phyloP scores from a whole-genome alignment of 2,329 filamentous ascomycete species.

The Colletotrichum australisinense region DNA sequence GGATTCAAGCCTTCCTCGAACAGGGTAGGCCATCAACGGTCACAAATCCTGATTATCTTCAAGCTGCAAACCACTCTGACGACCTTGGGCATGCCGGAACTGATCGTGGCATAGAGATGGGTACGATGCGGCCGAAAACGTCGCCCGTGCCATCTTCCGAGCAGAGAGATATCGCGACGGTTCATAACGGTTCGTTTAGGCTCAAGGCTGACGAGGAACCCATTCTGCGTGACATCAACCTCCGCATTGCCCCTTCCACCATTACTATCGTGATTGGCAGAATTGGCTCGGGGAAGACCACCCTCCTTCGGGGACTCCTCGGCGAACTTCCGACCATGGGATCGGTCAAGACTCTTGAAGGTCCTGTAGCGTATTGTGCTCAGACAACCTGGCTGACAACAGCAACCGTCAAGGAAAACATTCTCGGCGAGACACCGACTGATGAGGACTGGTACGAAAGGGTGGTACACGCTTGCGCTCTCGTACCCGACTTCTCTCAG shows the following conservation, averaged over 20 bases:
- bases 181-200: slow-evolving; percentile 7
- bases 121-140: background rate
- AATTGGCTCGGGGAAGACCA: slow-evolving; percentile 38
- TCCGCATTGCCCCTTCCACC: slow-evolving; percentile 6
- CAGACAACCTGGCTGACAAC: slow-evolving; percentile 41
- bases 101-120: background rate
- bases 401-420: slow-evolving; percentile 41
- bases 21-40: background rate
- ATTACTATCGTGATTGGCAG: slow-evolving; percentile 37
- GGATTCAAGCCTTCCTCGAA: slow-evolving; percentile 37
- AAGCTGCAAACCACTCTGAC: background rate
- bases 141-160: too few species aligned
- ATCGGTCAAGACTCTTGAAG: background rate
- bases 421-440: slow-evolving; percentile 36
- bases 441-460: slow-evolving; percentile 39
- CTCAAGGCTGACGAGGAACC: slow-evolving; percentile 8
- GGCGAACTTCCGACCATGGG: slow-evolving; percentile 31
- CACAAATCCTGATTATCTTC: background rate
- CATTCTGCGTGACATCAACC: slow-evolving; percentile 16
- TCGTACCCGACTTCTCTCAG: slow-evolving; percentile 36
- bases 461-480: slow-evolving; percentile 37
- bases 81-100: too few species aligned
- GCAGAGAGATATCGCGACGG: background rate
- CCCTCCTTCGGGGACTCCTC: slow-evolving; percentile 30
- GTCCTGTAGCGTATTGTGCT: slow-evolving; percentile 38